phyloP scores from a whole-genome alignment of 805 yeast genomes.

The Starmerella davenportii region DNA sequence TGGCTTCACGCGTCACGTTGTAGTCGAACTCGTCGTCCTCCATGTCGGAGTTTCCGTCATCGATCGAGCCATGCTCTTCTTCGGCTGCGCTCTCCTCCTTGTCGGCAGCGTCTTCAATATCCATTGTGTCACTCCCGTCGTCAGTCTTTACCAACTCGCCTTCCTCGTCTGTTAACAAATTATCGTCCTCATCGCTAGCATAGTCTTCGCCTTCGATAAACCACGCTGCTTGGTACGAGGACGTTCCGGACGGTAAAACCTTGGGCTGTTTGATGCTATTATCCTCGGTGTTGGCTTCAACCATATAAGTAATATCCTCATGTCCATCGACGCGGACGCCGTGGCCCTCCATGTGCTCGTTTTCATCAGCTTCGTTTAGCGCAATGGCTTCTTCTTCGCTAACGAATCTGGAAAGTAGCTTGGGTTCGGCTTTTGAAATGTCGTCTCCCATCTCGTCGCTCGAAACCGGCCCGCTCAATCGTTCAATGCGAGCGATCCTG shows the following conservation, averaged over 20 bases:
- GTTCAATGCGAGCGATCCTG: conserved; percentile 42
- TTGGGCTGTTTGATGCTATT: conserved; percentile 19
- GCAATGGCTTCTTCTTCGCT: conserved; percentile 15
- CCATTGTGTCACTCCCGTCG: conserved; percentile 36
- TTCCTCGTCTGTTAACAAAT: conserved; percentile 16
- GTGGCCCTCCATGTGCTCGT: conserved; percentile 18
- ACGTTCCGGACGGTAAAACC: conserved; percentile 49
- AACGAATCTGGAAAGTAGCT: conserved; percentile 3
- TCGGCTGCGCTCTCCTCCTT: conserved; percentile 49
- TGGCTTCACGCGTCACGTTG: conserved; percentile 28
- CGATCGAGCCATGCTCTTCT: conserved; percentile 45
- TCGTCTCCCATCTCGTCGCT: conserved; percentile 6
- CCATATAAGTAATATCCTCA: conserved; percentile 27
- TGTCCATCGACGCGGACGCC: conserved; percentile 45
- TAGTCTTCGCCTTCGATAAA: conserved; percentile 31
- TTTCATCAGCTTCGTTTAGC: conserved; percentile 21
- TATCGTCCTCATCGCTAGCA: conserved; percentile 25
- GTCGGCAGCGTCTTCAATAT: conserved; percentile 15
- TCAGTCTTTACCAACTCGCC: conserved; percentile 15
- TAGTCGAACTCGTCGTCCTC: conserved; percentile 32
- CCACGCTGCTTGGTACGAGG: conserved; percentile 67
- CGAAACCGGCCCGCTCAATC: conserved; percentile 21
- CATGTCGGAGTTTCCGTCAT: conserved; percentile 15
- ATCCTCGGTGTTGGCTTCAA: conserved; percentile 21
- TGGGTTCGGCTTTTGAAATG: not conserved